Conservation (phyloP, 2,329 filamentous ascomycete genomes). For the Chaetomiaceae sp. region DNA sequence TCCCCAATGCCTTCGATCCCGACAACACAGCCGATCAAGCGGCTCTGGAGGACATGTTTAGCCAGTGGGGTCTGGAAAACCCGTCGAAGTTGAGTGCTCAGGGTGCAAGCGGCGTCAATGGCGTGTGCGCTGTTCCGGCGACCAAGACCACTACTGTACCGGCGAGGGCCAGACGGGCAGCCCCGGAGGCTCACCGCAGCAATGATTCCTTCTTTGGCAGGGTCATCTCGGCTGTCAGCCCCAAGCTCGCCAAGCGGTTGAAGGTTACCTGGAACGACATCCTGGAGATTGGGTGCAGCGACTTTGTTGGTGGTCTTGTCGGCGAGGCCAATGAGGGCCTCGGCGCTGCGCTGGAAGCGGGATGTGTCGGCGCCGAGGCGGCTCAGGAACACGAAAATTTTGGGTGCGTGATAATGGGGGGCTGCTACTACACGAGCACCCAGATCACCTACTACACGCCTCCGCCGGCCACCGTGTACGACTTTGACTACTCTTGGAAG, state of each 20-base stretch:
- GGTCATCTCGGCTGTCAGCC: background rate
- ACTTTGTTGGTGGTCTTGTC: background rate
- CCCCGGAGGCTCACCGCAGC: background rate
- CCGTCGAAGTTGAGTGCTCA: background rate
- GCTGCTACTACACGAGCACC: background rate
- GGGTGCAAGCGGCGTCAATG: background rate
- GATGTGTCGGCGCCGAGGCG: background rate
- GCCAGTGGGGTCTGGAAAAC: background rate
- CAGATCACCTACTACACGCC: constrained; percentile 4
- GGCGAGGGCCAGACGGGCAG: background rate
- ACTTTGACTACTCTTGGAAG: constrained; percentile 8
- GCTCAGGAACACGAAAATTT: background rate
- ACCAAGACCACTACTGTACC: background rate
- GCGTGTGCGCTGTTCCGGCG: background rate
- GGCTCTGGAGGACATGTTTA: constrained; percentile 4
- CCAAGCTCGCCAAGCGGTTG: background rate
- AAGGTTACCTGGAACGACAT: background rate
- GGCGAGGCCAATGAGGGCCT: background rate
- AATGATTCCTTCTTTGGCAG: background rate
- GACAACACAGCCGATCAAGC: background rate
- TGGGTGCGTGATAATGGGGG: background rate
- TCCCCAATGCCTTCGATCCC: background rate
- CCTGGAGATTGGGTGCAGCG: background rate
- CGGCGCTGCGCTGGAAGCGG: background rate
- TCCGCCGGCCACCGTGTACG: constrained; percentile 7